A percentile compares a stretch with the other conserved stretches of the same genome.
These are phyloP conservation scores for Chaetomium globosum DNA, from an alignment of 2,329 filamentous ascomycete genomes.

Conservation along the genomic window DNA sequence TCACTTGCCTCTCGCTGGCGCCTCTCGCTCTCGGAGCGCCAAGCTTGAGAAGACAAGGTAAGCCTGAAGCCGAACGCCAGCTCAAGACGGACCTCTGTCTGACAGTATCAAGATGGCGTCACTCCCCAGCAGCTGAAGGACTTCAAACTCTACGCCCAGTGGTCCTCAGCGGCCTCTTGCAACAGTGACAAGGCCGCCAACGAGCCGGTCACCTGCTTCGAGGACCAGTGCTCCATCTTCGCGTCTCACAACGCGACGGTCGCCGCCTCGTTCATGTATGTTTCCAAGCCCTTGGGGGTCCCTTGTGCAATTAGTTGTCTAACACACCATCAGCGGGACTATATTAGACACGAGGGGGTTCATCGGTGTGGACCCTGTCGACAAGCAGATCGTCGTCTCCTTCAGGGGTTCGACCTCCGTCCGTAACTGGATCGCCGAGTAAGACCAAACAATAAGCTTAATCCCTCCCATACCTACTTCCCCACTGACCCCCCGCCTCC, in stretches of 20 bases:
- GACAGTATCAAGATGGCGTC: slow-evolving; percentile 20
- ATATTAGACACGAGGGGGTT: slow-evolving; percentile 50
- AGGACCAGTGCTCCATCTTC: slow-evolving; percentile 50
- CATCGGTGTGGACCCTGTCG: slow-evolving; percentile 53
- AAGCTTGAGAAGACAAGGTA: slow-evolving; percentile 21
- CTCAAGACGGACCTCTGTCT: slow-evolving; percentile 9
- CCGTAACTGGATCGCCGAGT: slow-evolving; percentile 64
- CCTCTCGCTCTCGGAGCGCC: slow-evolving; percentile 31
- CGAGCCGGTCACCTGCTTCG: slow-evolving; percentile 40
- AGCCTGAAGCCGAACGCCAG: not conserved
- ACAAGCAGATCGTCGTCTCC: slow-evolving; percentile 59
- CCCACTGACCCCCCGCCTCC: slow-evolving; percentile 13
- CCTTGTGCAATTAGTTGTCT: slow-evolving; percentile 7
- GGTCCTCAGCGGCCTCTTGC: slow-evolving; percentile 22
- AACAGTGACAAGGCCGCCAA: slow-evolving; percentile 32
- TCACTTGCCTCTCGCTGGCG: slow-evolving; percentile 28
- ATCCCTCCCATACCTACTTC: slow-evolving; percentile 37
- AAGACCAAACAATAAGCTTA: slow-evolving; percentile 18
- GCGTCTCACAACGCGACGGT: slow-evolving; percentile 49
- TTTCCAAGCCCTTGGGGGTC: not conserved
- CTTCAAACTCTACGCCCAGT: slow-evolving; percentile 45
- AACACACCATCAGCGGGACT: slow-evolving; percentile 24
- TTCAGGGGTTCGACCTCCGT: slow-evolving; percentile 62
- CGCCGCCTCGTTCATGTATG: slow-evolving; percentile 48
- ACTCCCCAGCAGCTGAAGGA: slow-evolving; percentile 16